Percentiles rank a stretch among this genome's conserved stretches.
These are phyloP conservation scores for Cystobasidium slooffiae DNA, from an alignment of 1,284 basidiomycete species.

Conservation along the genomic window DNA sequence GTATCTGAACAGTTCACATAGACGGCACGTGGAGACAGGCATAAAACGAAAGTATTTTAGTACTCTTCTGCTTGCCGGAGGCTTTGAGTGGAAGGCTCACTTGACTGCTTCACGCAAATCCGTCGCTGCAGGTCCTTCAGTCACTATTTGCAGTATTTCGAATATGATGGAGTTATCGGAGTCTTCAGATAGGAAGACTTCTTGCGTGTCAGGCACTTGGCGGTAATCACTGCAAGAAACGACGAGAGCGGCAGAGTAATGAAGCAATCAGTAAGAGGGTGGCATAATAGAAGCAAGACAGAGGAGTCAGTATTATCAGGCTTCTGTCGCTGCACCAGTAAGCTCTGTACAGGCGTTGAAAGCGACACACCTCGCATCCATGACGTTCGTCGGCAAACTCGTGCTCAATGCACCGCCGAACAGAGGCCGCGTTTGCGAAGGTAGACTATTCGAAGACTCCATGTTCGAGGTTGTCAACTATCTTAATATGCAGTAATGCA, in stretches of 20 bases:
- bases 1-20: conserved; percentile 64
- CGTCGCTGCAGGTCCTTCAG: conserved; percentile 64
- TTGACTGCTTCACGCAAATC: conserved; percentile 53
- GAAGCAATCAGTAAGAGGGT: not conserved
- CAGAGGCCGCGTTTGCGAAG: conserved; percentile 49
- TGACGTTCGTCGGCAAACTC: conserved; percentile 64
- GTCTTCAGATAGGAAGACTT: conserved; percentile 79
- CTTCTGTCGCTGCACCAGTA: not conserved
- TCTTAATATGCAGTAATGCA: not conserved
- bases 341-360: no score
- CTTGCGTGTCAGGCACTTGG: conserved; percentile 96
- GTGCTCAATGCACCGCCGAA: conserved; percentile 77
- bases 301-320: not conserved
- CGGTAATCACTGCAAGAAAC: conserved; percentile 70
- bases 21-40: no score
- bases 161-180: conserved; percentile 78
- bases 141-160: conserved; percentile 80
- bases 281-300: not conserved
- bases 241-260: not conserved
- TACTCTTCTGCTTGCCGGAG: not conserved
- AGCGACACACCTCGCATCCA: conserved; percentile 77
- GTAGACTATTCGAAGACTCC: not conserved
- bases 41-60: no score
- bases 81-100: conserved; percentile 46
- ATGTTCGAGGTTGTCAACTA: not conserved